Conservation (phyloP, 2,329 filamentous ascomycete species). For the Phaeosphaeria sp. region DNA sequence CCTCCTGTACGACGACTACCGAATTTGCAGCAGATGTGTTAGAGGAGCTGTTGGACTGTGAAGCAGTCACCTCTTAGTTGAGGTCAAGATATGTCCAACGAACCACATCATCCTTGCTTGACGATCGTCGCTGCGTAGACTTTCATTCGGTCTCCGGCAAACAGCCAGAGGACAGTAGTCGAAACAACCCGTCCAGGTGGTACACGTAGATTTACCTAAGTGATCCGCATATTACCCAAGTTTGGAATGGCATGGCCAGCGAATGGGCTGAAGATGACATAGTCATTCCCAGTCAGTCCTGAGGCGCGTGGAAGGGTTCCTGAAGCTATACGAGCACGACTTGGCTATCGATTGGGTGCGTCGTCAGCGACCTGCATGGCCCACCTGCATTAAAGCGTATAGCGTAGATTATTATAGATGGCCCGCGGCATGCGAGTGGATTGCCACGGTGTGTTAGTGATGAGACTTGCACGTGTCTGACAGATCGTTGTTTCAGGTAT, state of each 20-base stretch:
- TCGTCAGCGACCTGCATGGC: neutral
- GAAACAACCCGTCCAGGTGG: neutral
- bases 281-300: neutral
- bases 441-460: neutral
- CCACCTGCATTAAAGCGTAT: neutral
- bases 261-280: neutral
- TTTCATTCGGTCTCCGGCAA: neutral
- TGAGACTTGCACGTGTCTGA: neutral
- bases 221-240: neutral
- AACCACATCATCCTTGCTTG: neutral
- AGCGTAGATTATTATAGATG: neutral
- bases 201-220: neutral
- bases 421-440: neutral
- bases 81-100: neutral
- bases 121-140: neutral
- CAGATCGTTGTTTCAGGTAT: neutral
- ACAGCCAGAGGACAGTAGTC: neutral
- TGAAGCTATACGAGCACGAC: neutral
- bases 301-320: neutral
- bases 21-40: neutral
- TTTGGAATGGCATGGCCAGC: neutral
- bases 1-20: neutral
- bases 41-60: neutral
- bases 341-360: neutral
- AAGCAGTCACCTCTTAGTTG: neutral